Evolutionary conservation across 1,284 basidiomycete genomes (phyloP).

Genomic region (Mycena citricolor): DNA sequence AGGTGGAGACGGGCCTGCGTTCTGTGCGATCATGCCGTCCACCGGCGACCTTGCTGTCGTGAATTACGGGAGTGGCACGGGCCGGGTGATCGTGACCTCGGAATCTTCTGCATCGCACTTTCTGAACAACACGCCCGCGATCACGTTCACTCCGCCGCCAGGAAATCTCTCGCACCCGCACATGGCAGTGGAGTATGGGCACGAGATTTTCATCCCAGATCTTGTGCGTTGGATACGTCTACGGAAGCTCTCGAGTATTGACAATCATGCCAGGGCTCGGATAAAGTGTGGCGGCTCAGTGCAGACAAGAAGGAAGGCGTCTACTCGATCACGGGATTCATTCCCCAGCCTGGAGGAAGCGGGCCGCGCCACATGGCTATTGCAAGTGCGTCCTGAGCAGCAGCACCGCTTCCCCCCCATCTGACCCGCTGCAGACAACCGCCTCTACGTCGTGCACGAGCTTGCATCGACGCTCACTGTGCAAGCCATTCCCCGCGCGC

Average conservation of each 20-base stretch:
- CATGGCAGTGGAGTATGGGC: constrained; percentile 50
- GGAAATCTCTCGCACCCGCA: constrained; percentile 53
- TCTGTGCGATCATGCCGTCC: constrained; percentile 48
- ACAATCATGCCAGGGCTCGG: constrained; percentile 36
- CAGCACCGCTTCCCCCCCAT: not conserved
- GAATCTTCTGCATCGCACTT: not conserved
- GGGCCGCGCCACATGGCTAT: constrained; percentile 60
- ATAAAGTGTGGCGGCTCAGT: constrained; percentile 60
- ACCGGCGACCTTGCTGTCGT: constrained; percentile 56
- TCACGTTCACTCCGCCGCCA: constrained; percentile 45
- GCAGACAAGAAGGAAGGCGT: constrained; percentile 39
- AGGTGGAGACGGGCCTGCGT: constrained; percentile 51
- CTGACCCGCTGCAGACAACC: constrained; percentile 34
- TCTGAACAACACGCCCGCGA: constrained; percentile 5
- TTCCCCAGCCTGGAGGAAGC: constrained; percentile 52
- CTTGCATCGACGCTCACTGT: constrained; percentile 48
- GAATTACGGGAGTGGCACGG: constrained; percentile 43
- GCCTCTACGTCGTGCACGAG: constrained; percentile 52
- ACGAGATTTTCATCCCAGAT: constrained; percentile 56
- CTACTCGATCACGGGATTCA: constrained; percentile 54
- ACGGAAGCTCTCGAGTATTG: not conserved
- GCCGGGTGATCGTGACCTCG: not conserved
- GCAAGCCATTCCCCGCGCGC: constrained; percentile 43
- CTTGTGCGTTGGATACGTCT: constrained; percentile 29
- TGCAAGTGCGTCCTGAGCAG: constrained; percentile 30